These are phyloP conservation scores for Tarenaya hassleriana DNA, from an alignment of 345 rosid genomes.

Conservation along the genomic window DNA sequence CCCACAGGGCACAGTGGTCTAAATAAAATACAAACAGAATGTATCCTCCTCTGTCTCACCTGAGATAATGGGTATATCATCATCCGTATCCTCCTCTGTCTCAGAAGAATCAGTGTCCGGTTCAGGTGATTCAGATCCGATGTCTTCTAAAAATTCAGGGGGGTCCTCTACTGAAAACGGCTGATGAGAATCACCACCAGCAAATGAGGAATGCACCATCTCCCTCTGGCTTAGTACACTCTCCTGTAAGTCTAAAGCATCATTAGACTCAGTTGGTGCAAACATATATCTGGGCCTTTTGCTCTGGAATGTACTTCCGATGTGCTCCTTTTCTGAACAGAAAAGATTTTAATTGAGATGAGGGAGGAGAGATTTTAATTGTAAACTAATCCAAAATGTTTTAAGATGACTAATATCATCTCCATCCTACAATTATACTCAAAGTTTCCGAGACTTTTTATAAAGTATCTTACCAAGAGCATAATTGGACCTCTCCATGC, in stretches of 20 bases:
- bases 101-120: slow-evolving; percentile 74
- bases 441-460: slow-evolving; percentile 3
- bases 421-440: slow-evolving; percentile 16
- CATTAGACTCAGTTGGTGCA: slow-evolving; percentile 43
- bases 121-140: slow-evolving; percentile 52
- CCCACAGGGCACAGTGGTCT: not conserved
- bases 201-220: slow-evolving; percentile 40
- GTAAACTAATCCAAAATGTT: slow-evolving; percentile 20
- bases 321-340: slow-evolving; percentile 53
- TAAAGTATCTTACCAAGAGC: slow-evolving; percentile 49
- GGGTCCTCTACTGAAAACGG: slow-evolving; percentile 37
- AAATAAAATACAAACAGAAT: slow-evolving; percentile 6
- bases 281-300: slow-evolving; percentile 57
- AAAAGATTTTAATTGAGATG: not conserved
- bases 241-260: slow-evolving; percentile 51
- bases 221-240: slow-evolving; percentile 36
- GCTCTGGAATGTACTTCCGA: slow-evolving; percentile 38
- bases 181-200: slow-evolving; percentile 35
- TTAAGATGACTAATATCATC: slow-evolving; percentile 16
- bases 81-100: slow-evolving; percentile 74
- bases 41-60: slow-evolving; percentile 36
- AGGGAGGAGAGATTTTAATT: slow-evolving; percentile 2
- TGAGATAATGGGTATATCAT: slow-evolving; percentile 56
- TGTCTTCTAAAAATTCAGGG: slow-evolving; percentile 50
- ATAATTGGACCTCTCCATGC: slow-evolving; percentile 39